A percentile compares a stretch with the other conserved stretches of the same genome.
phyloP scores from a whole-genome alignment of 441 rosid genomes.

The Erodium trifolium region DNA sequence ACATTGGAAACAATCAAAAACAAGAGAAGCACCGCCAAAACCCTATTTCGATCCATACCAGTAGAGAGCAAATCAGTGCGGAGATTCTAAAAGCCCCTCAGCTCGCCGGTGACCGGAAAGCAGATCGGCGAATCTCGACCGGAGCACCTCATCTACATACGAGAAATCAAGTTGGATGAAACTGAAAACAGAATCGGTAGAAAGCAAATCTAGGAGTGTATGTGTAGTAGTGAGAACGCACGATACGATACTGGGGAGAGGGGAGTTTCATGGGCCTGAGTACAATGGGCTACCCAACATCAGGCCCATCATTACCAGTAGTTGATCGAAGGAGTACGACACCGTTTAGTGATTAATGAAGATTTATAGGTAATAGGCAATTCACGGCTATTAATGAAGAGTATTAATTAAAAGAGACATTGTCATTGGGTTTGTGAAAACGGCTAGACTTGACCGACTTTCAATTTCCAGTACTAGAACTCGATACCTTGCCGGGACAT shows the following conservation, averaged over 20 bases:
- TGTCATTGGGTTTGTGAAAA: neutral
- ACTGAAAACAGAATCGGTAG: neutral
- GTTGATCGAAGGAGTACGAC: too few relatives aligned
- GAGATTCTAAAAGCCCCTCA: neutral
- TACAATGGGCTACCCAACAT: neutral
- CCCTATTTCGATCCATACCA: too few relatives aligned
- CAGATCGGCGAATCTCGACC: conserved; percentile 16
- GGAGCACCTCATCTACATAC: conserved; percentile 22
- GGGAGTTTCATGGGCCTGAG: neutral
- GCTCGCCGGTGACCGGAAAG: conserved; percentile 6
- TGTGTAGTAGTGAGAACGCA: too few relatives aligned
- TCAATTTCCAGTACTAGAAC: conserved; percentile 15
- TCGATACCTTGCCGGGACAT: neutral
- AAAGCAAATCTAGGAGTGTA: neutral
- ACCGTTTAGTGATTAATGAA: too few relatives aligned
- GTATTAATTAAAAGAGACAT: neutral
- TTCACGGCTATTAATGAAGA: neutral
- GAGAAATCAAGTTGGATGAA: conserved; percentile 13
- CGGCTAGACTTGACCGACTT: neutral
- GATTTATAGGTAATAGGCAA: too few relatives aligned
- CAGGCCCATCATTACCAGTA: neutral
- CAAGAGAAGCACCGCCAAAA: too few relatives aligned
- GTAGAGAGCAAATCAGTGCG: too few relatives aligned
- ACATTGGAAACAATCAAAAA: too few relatives aligned
- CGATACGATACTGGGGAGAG: neutral